These are phyloP conservation scores for Neurospora sp. DNA, from an alignment of 495 filamentous ascomycete species.

Conservation along the genomic window DNA sequence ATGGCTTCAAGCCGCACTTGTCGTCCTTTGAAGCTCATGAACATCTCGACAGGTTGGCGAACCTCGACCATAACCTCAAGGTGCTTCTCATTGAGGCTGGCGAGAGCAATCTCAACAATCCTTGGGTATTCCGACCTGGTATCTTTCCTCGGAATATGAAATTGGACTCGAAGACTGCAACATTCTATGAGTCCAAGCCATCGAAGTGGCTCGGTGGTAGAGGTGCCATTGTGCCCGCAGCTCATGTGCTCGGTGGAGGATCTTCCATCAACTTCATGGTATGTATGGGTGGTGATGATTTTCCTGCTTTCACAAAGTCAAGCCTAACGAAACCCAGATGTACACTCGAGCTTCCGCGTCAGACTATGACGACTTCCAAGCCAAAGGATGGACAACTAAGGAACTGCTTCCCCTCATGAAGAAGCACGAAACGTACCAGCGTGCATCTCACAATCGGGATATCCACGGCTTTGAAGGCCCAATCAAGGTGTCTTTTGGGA, in stretches of 20 bases:
- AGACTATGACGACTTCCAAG: constrained; percentile 78
- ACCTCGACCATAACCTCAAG: constrained; percentile 70
- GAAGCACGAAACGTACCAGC: constrained; percentile 78
- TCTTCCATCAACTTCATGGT: constrained; percentile 80
- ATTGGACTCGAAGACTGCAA: constrained; percentile 74
- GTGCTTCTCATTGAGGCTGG: constrained; percentile 73
- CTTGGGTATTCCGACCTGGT: constrained; percentile 70
- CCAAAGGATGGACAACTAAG: constrained; percentile 71
- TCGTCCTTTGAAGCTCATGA: constrained; percentile 1
- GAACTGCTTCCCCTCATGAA: constrained; percentile 72
- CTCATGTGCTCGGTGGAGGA: constrained; percentile 67
- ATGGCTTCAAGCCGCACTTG: neutral
- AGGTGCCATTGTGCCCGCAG: constrained; percentile 68
- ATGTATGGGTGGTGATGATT: constrained; percentile 19
- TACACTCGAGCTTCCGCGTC: constrained; percentile 75
- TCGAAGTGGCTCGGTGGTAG: constrained; percentile 64
- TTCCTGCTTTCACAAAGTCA: neutral
- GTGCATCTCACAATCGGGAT: constrained; percentile 63
- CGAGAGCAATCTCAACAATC: constrained; percentile 73
- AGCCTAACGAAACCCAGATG: constrained; percentile 45
- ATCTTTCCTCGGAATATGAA: constrained; percentile 53
- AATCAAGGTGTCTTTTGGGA: constrained; percentile 80
- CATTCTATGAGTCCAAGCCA: constrained; percentile 70
- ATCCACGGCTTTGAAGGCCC: constrained; percentile 72
- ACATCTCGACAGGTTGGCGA: constrained; percentile 48